Conservation (phyloP, 2,329 filamentous ascomycete genomes). For the Aspergillus flavus region DNA sequence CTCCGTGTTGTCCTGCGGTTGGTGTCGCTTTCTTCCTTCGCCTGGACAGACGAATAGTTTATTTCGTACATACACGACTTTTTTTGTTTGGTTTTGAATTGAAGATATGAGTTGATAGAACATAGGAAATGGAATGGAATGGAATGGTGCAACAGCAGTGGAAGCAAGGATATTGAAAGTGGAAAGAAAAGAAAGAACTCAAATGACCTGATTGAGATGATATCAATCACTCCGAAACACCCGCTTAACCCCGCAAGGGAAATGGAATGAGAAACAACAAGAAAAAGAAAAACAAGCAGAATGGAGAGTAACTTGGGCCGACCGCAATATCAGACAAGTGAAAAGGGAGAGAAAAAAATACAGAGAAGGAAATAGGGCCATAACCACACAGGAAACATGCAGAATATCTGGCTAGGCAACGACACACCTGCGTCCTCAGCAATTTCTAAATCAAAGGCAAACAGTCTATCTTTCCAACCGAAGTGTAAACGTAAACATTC, state of each 20-base stretch:
- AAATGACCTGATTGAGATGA: conserved; percentile 20
- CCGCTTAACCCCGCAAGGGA: conserved; percentile 18
- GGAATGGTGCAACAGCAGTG: neutral
- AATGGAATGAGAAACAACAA: neutral
- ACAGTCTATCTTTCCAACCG: conserved; percentile 7
- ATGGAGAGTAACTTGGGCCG: conserved; percentile 29
- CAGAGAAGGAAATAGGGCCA: conserved; percentile 9
- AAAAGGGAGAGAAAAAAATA: neutral
- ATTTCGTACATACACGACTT: conserved; percentile 19
- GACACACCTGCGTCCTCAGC: neutral
- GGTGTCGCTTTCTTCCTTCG: neutral
- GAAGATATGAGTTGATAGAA: conserved; percentile 4
- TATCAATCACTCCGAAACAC: conserved; percentile 21
- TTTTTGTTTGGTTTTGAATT: conserved; percentile 8
- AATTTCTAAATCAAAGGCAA: neutral
- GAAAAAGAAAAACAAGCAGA: conserved; percentile 13
- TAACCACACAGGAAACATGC: neutral
- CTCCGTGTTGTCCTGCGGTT: neutral
- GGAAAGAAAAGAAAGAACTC: conserved; percentile 8
- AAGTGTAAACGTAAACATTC: conserved; percentile 12
- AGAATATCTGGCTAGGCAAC: neutral
- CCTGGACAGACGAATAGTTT: neutral
- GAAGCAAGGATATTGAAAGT: neutral
- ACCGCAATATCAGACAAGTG: conserved; percentile 12
- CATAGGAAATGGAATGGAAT: neutral